Evolutionary conservation across 2,329 filamentous ascomycete genomes (phyloP).

Genomic region (Dendryphion nanum): DNA sequence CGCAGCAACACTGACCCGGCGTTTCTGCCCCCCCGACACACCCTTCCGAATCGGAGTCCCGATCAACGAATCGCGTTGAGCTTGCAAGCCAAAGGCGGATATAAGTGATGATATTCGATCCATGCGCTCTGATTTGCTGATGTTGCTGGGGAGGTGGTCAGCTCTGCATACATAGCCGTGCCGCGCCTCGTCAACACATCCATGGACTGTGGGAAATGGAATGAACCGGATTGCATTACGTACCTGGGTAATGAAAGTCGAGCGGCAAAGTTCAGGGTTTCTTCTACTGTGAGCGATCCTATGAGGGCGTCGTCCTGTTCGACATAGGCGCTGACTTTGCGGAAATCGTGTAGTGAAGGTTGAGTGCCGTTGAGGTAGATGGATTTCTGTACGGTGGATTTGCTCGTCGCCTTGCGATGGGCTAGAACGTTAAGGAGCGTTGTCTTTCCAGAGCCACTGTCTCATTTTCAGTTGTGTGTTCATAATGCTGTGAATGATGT

Average conservation of each 20-base stretch:
- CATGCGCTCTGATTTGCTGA: constrained; percentile 58
- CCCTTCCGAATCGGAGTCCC: constrained; percentile 82
- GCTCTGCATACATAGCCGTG: constrained; percentile 2
- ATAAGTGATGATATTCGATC: constrained; percentile 66
- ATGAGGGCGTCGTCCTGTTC: constrained; percentile 87
- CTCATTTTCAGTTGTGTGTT: not conserved
- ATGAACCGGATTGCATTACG: not conserved
- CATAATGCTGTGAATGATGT: not conserved
- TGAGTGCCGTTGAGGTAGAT: constrained; percentile 63
- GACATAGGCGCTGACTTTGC: constrained; percentile 71
- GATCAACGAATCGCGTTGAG: constrained; percentile 69
- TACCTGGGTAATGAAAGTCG: constrained; percentile 57
- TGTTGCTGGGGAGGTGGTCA: constrained; percentile 36
- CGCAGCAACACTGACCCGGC: constrained; percentile 74
- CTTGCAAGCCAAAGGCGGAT: constrained; percentile 68
- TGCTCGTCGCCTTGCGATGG: constrained; percentile 55
- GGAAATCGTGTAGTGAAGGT: constrained; percentile 57
- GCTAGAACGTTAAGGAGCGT: constrained; percentile 81
- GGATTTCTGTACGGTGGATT: constrained; percentile 53
- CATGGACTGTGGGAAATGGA: not conserved
- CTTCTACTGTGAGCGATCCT: constrained; percentile 74
- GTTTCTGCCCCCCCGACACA: constrained; percentile 82
- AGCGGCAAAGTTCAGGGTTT: constrained; percentile 77
- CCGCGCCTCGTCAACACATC: not conserved
- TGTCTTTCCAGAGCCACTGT: constrained; percentile 68